Conservation (phyloP, 2,329 filamentous ascomycete species). For the Aspergillus sp. region DNA sequence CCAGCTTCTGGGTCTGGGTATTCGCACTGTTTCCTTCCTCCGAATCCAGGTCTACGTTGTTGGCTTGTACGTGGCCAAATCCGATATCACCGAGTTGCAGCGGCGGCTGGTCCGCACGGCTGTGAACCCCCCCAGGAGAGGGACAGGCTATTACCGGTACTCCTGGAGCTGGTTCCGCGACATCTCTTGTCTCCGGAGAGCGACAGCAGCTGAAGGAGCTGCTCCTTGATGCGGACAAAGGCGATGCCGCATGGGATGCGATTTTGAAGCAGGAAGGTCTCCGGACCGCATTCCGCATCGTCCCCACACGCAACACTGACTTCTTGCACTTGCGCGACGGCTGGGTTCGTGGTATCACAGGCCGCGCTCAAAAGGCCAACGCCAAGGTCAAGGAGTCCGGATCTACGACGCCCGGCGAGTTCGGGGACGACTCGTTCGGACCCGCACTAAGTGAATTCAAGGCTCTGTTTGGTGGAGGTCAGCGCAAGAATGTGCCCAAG, state of each 20-base stretch:
- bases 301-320: conserved; percentile 89
- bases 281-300: conserved; percentile 75
- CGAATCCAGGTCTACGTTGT: conserved; percentile 91
- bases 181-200: conserved; percentile 76
- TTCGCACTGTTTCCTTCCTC: conserved; percentile 85
- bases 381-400: conserved; percentile 39
- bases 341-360: conserved; percentile 80
- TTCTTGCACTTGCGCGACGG: conserved; percentile 90
- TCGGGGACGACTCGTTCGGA: conserved; percentile 72
- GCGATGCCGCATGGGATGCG: conserved; percentile 69
- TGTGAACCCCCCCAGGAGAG: conserved; percentile 28
- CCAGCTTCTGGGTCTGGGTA: conserved; percentile 80
- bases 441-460: conserved; percentile 73
- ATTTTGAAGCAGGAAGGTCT: conserved; percentile 64
- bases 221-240: conserved; percentile 64
- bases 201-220: conserved; percentile 66
- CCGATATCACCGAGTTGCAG: conserved; percentile 78
- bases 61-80: conserved; percentile 81
- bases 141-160: conserved; percentile 15
- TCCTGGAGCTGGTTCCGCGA: conserved; percentile 62
- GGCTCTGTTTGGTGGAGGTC: conserved; percentile 70
- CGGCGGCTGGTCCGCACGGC: conserved; percentile 69
- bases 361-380: conserved; percentile 58
- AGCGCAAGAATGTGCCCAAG: conserved; percentile 66
- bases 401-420: conserved; percentile 32